These are phyloP conservation scores for Aspergillus awamori DNA, from an alignment of 2,329 filamentous ascomycete species.

Conservation along the genomic window DNA sequence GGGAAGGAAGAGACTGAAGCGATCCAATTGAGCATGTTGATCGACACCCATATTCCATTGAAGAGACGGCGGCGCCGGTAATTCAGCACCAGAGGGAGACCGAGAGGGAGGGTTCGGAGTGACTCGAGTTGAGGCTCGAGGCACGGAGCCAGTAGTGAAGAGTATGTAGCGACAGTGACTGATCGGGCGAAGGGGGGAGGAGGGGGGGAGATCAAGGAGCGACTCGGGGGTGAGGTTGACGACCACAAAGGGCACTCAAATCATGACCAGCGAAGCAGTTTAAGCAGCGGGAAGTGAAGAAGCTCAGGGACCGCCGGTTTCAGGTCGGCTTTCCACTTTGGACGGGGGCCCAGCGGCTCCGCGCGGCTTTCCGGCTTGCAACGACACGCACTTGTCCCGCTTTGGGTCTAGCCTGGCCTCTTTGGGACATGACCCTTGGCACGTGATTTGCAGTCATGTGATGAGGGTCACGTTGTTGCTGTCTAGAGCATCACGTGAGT, in stretches of 20 bases:
- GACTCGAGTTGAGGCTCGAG: background rate
- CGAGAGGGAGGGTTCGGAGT: background rate
- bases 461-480: background rate
- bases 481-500: conserved; percentile 13
- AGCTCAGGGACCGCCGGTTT: conserved; percentile 23
- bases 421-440: background rate
- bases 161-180: conserved; percentile 13
- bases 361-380: conserved; percentile 20
- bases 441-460: conserved; percentile 19
- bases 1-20: conserved; percentile 83
- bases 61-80: conserved; percentile 23
- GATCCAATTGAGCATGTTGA: conserved; percentile 63
- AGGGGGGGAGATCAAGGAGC: conserved; percentile 30
- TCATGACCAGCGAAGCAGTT: conserved; percentile 19
- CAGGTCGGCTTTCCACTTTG: conserved; percentile 7
- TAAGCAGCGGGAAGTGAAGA: conserved; percentile 16
- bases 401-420: conserved; percentile 14
- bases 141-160: conserved; percentile 13
- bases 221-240: conserved; percentile 38
- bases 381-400: conserved; percentile 11
- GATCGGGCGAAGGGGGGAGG: no score
- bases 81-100: conserved; percentile 21
- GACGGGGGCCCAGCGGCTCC: conserved; percentile 14
- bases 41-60: conserved; percentile 48
- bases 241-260: conserved; percentile 14